Evolutionary conservation across 140 eudicot species (phyloP).

Genomic region (Stevia rebaudiana): DNA sequence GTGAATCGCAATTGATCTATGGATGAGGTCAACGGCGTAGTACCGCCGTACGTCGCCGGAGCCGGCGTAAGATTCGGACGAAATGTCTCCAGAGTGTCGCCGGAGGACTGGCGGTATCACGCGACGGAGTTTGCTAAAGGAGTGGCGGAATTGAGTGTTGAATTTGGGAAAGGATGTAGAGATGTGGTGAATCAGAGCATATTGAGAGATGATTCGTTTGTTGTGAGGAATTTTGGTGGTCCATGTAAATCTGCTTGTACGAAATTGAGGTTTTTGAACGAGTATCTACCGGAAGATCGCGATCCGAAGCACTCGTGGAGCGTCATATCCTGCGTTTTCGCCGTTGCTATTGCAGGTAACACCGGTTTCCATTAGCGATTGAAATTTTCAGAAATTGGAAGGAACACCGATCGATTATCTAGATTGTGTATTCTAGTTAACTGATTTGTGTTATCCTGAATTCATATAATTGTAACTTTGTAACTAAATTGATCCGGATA

Average conservation of each 20-base stretch:
- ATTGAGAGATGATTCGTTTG: slow-evolving; percentile 59
- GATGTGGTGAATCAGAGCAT: slow-evolving; percentile 83
- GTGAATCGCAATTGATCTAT: slow-evolving; percentile 21
- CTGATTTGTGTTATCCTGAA: neutral
- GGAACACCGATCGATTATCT: neutral
- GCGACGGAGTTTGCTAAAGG: slow-evolving; percentile 85
- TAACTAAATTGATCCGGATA: slow-evolving; percentile 13
- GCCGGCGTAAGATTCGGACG: slow-evolving; percentile 20
- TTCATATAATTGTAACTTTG: neutral
- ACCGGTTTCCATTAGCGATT: neutral
- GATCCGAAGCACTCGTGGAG: slow-evolving; percentile 81
- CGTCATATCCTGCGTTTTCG: slow-evolving; percentile 51
- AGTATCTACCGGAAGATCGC: slow-evolving; percentile 94
- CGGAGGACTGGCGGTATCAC: slow-evolving; percentile 59
- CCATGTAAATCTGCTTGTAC: slow-evolving; percentile 37
- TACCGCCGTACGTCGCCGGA: slow-evolving; percentile 35
- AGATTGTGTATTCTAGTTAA: neutral
- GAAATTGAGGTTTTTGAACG: slow-evolving; percentile 60
- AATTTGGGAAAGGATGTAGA: slow-evolving; percentile 74
- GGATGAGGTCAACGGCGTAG: slow-evolving; percentile 51
- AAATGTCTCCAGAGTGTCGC: slow-evolving; percentile 19
- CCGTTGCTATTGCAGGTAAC: slow-evolving; percentile 65
- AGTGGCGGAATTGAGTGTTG: slow-evolving; percentile 83
- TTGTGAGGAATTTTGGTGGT: slow-evolving; percentile 51
- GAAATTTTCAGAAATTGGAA: slow-evolving; percentile 9